Evolutionary conservation across 176 grass and related monocot species (phyloP).

Genomic region (Oryza coarctata): DNA sequence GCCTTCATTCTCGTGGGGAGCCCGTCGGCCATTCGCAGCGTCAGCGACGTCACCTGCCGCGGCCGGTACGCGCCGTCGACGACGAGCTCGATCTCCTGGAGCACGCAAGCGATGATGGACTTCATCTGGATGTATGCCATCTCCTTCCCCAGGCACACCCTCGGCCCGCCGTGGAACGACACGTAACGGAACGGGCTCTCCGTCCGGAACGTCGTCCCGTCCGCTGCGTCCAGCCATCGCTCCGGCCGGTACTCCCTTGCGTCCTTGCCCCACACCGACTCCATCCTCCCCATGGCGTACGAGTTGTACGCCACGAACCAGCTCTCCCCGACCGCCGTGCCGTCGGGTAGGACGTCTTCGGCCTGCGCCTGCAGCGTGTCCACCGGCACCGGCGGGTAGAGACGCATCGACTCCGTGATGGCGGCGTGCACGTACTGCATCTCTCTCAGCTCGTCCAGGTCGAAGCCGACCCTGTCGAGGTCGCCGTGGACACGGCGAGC

Average conservation of each 20-base stretch:
- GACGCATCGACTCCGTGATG: slow-evolving; percentile 71
- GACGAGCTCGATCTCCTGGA: slow-evolving; percentile 36
- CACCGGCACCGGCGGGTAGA: slow-evolving; percentile 66
- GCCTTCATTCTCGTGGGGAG: slow-evolving; percentile 40
- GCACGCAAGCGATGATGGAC: slow-evolving; percentile 51
- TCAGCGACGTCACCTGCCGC: slow-evolving; percentile 43
- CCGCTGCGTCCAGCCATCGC: slow-evolving; percentile 52
- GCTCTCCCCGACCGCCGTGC: slow-evolving; percentile 42
- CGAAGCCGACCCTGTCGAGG: slow-evolving; percentile 16
- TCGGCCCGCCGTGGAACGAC: slow-evolving; percentile 66
- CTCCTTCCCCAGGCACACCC: slow-evolving; percentile 74
- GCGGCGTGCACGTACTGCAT: slow-evolving; percentile 85
- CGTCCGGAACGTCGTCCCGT: slow-evolving; percentile 46
- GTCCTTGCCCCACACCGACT: slow-evolving; percentile 50
- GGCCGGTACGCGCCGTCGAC: slow-evolving; percentile 34
- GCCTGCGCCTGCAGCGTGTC: slow-evolving; percentile 15
- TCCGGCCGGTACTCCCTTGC: slow-evolving; percentile 56
- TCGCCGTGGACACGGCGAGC: background rate
- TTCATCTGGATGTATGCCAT: slow-evolving; percentile 90
- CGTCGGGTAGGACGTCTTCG: slow-evolving; percentile 72
- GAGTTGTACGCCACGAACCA: slow-evolving; percentile 60
- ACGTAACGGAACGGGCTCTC: slow-evolving; percentile 59
- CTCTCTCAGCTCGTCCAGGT: slow-evolving; percentile 65
- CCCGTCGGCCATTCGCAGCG: slow-evolving; percentile 61
- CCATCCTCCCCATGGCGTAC: slow-evolving; percentile 67